Conservation (phyloP, 208 protist genomes). For the Acanthamoeba culbertsoni region DNA sequence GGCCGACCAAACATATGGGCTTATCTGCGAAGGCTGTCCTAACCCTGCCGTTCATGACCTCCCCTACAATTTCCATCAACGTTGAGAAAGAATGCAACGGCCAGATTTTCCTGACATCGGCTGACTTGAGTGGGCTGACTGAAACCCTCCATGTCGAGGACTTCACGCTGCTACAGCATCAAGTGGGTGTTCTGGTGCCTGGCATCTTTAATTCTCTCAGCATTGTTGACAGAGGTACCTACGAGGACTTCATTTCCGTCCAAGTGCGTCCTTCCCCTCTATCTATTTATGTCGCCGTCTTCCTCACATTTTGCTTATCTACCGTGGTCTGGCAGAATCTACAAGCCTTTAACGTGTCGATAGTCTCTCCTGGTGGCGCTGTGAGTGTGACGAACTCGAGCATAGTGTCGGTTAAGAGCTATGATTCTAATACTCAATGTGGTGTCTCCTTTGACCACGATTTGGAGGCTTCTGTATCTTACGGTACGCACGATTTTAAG, state of each 20-base stretch:
- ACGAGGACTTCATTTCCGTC: background rate
- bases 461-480: background rate
- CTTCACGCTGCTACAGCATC: background rate
- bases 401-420: background rate
- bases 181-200: background rate
- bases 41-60: background rate
- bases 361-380: background rate
- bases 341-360: background rate
- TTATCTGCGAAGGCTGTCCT: background rate
- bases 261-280: background rate
- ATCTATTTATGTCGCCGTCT: background rate
- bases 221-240: background rate
- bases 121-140: background rate
- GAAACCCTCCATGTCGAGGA: background rate
- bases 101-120: background rate
- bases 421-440: background rate
- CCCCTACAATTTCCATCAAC: background rate
- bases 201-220: background rate
- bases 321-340: background rate
- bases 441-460: background rate
- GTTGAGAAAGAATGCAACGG: background rate
- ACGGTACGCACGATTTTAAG: background rate
- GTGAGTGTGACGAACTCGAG: background rate
- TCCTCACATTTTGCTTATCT: too few relatives aligned
- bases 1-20: background rate